phyloP scores from a whole-genome alignment of 352 stramenopile genomes.

The Aphanomyces astaci region DNA sequence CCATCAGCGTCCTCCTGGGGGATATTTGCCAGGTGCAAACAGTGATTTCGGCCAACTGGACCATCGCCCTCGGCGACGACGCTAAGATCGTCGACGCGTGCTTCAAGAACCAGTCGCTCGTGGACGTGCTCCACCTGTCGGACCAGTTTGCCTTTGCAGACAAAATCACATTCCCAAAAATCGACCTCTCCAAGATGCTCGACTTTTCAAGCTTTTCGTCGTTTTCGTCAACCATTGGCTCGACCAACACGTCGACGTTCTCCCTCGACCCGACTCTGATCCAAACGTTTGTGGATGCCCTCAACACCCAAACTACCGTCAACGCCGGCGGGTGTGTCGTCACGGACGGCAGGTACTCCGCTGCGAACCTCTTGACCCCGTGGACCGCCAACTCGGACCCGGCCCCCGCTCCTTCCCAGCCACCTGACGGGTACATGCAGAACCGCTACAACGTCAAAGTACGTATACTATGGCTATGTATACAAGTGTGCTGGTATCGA shows the following conservation, averaged over 20 bases:
- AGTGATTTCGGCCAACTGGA: slow-evolving; percentile 50
- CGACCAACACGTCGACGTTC: slow-evolving; percentile 29
- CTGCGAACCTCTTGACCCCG: slow-evolving; percentile 30
- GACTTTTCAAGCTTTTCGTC: slow-evolving; percentile 41
- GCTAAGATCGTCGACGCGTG: slow-evolving; percentile 49
- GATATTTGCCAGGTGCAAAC: slow-evolving; percentile 50
- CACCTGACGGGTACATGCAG: slow-evolving; percentile 22
- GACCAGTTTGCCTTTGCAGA: slow-evolving; percentile 49
- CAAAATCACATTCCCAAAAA: slow-evolving; percentile 42
- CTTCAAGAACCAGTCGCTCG: slow-evolving; percentile 50
- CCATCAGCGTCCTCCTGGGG: slow-evolving; percentile 44
- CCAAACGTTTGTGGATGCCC: slow-evolving; percentile 10
- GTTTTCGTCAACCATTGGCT: slow-evolving; percentile 29
- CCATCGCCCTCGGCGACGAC: slow-evolving; percentile 37
- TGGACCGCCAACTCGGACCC: slow-evolving; percentile 32
- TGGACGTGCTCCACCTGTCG: slow-evolving; percentile 51
- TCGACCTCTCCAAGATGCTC: slow-evolving; percentile 31
- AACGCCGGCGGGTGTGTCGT: background rate
- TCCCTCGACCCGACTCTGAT: slow-evolving; percentile 22
- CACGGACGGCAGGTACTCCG: slow-evolving; percentile 28
- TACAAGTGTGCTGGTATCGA: no score
- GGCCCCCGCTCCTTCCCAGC: background rate
- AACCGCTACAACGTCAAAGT: slow-evolving; percentile 15
- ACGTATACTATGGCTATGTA: background rate
- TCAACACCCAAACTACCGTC: slow-evolving; percentile 34